Percentiles rank a stretch among this genome's conserved stretches.
phyloP scores from a whole-genome alignment of 2,329 filamentous ascomycete genomes.

The Ceratocystis ficicola region DNA sequence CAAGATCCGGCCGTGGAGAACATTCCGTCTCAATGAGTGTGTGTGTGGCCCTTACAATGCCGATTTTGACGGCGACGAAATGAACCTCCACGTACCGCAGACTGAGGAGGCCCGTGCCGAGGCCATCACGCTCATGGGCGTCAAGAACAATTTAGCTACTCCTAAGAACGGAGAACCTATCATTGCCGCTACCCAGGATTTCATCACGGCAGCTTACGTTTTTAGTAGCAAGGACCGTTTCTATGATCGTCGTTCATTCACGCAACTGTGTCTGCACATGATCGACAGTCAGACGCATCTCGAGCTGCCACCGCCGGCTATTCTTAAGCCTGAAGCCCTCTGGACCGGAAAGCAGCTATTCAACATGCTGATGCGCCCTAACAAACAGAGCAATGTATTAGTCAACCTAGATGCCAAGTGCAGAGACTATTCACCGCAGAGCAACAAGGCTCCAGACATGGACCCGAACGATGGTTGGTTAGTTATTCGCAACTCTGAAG shows the following conservation, averaged over 20 bases:
- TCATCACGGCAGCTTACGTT: slow-evolving; percentile 89
- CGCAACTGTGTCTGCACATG: slow-evolving; percentile 89
- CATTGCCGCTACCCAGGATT: slow-evolving; percentile 98
- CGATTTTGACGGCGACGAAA: slow-evolving; percentile 97
- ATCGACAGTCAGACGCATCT: slow-evolving; percentile 65
- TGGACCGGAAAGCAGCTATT: slow-evolving; percentile 99
- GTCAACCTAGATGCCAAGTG: slow-evolving; percentile 92
- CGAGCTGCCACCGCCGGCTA: slow-evolving; percentile 74
- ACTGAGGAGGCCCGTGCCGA: slow-evolving; percentile 94
- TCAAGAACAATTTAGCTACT: slow-evolving; percentile 90
- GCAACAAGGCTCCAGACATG: slow-evolving; percentile 52
- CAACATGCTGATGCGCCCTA: slow-evolving; percentile 80
- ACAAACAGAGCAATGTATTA: slow-evolving; percentile 65
- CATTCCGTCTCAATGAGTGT: slow-evolving; percentile 94
- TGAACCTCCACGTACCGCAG: slow-evolving; percentile 97
- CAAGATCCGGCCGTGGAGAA: slow-evolving; percentile 88
- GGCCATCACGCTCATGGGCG: slow-evolving; percentile 92
- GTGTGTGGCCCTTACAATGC: slow-evolving; percentile 97
- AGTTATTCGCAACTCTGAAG: slow-evolving; percentile 87
- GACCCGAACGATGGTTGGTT: slow-evolving; percentile 83
- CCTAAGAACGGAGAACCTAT: slow-evolving; percentile 97
- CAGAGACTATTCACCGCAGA: slow-evolving; percentile 58
- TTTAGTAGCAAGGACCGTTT: slow-evolving; percentile 88
- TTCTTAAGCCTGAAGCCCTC: slow-evolving; percentile 70
- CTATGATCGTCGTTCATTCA: slow-evolving; percentile 77